Percentiles rank a stretch among this genome's conserved stretches.
These are phyloP conservation scores for Ceratocystis colombiana DNA, from an alignment of 2,329 filamentous ascomycete species.

Conservation along the genomic window DNA sequence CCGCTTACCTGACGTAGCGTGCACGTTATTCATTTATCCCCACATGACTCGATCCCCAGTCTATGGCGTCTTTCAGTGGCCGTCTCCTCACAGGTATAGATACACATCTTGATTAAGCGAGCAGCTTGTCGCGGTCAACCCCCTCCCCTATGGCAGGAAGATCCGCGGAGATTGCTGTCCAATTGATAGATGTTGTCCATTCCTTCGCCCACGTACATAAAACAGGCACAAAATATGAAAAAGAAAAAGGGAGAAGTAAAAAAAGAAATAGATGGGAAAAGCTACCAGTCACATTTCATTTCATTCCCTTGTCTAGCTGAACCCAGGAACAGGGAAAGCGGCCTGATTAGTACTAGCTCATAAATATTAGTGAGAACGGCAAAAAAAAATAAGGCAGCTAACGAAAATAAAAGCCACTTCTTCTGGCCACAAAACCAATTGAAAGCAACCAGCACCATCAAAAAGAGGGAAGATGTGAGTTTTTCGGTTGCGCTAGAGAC, in stretches of 20 bases:
- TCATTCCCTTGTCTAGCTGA: slow-evolving; percentile 11
- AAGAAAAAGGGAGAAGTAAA: neutral
- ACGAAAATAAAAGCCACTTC: neutral
- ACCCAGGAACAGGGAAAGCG: slow-evolving; percentile 7
- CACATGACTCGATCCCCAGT: neutral
- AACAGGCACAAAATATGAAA: neutral
- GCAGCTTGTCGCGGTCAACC: neutral
- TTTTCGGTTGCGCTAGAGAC: neutral
- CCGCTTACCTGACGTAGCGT: neutral
- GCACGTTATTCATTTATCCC: neutral
- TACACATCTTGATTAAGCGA: slow-evolving; percentile 5
- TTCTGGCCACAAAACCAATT: neutral
- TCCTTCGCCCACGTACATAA: neutral
- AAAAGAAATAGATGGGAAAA: neutral
- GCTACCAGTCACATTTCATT: slow-evolving; percentile 1
- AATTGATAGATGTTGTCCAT: neutral
- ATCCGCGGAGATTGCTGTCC: neutral
- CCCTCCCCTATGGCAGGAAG: neutral
- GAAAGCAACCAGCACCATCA: neutral
- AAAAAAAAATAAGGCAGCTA: neutral
- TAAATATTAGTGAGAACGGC: neutral
- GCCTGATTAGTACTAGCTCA: neutral
- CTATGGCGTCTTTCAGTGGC: neutral
- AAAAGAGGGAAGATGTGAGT: neutral
- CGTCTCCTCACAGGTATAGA: neutral